Conservation (phyloP, 192 early-diverging fungal genomes). For the Dimargaris verticillata region DNA sequence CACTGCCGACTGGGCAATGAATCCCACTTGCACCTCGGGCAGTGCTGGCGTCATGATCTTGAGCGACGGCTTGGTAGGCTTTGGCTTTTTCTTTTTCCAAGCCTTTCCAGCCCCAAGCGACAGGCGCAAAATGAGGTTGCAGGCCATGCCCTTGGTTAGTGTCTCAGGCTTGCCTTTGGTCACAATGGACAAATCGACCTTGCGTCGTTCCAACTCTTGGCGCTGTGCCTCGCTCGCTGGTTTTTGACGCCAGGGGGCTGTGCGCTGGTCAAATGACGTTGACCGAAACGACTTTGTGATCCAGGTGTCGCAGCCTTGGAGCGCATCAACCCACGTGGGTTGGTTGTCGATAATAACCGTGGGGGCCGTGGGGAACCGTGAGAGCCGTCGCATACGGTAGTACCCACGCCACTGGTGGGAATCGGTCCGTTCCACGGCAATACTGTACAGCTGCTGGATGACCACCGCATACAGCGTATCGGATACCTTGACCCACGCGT, state of each 20-base stretch:
- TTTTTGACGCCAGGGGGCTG: not conserved
- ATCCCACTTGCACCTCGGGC: not conserved
- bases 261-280: not conserved
- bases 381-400: not conserved
- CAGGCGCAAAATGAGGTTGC: not conserved
- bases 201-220: not conserved
- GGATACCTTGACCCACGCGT: too few relatives aligned
- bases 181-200: not conserved
- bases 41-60: not conserved
- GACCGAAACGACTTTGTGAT: not conserved
- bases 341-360: not conserved
- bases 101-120: not conserved
- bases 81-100: not conserved
- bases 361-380: not conserved
- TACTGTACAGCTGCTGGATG: not conserved
- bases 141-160: not conserved
- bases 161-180: not conserved
- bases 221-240: not conserved
- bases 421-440: not conserved
- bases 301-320: not conserved
- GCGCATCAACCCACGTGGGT: not conserved
- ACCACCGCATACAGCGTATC: too few relatives aligned
- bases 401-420: not conserved
- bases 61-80: not conserved
- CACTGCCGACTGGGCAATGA: not conserved